These are phyloP conservation scores for Aspergillus phoenicis DNA, from an alignment of 2,329 filamentous ascomycete species.

Conservation along the genomic window DNA sequence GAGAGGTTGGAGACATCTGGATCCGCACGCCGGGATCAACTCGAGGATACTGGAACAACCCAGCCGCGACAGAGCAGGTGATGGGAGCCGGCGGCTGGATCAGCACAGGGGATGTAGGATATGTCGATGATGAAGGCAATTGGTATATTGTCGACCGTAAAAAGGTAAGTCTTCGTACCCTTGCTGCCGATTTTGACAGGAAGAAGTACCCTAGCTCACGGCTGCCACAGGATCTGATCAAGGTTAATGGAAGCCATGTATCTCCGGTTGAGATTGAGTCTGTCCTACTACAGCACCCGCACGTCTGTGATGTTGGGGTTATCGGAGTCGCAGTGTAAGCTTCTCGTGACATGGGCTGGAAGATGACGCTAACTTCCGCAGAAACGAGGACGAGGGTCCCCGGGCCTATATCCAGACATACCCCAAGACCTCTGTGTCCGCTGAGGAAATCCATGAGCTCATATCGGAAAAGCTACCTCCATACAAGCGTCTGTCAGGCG, in stretches of 20 bases:
- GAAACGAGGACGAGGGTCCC: neutral
- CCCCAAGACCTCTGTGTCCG: neutral
- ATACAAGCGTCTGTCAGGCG: neutral
- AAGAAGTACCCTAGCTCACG: neutral
- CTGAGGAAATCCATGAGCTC: neutral
- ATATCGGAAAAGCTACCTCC: neutral
- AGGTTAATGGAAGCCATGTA: neutral
- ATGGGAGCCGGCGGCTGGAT: neutral
- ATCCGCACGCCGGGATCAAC: neutral
- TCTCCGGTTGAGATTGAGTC: neutral
- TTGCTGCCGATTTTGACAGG: neutral
- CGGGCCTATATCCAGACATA: neutral
- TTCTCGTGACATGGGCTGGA: neutral
- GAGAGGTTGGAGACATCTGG: neutral
- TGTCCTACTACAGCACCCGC: neutral
- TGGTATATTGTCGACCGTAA: constrained; percentile 2
- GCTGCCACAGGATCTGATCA: neutral
- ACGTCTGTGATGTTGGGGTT: neutral
- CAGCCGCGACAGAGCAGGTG: neutral
- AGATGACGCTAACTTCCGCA: neutral
- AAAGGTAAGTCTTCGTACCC: neutral
- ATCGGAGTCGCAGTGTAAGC: neutral
- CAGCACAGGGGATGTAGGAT: neutral
- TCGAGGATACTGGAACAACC: neutral
- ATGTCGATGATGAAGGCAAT: neutral